These are phyloP conservation scores for Juncus effusus DNA, from an alignment of 176 grass and related monocot species.

Conservation along the genomic window DNA sequence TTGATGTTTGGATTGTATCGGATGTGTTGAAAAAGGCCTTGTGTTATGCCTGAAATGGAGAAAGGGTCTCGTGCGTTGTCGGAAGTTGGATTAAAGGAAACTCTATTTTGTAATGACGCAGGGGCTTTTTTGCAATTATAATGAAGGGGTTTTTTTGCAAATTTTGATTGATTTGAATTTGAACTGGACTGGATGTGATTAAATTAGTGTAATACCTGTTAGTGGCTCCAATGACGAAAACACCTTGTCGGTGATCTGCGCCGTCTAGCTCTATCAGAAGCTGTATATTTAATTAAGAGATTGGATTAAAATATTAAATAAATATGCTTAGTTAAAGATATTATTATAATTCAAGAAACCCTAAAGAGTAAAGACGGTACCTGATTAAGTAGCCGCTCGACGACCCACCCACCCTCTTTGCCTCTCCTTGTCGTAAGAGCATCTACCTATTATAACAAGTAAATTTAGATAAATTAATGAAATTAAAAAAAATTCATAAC, in stretches of 20 bases:
- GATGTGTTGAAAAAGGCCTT: too few relatives aligned
- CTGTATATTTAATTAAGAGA: conserved; percentile 33
- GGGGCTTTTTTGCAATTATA: too few relatives aligned
- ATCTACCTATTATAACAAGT: conserved; percentile 49
- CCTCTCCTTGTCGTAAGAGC: conserved; percentile 88
- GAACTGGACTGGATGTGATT: too few relatives aligned
- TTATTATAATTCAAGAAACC: neutral
- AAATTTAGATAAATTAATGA: conserved; percentile 10
- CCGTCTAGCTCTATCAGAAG: conserved; percentile 89
- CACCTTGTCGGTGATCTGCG: conserved; percentile 62
- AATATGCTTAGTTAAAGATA: neutral
- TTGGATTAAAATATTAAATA: neutral
- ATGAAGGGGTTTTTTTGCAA: too few relatives aligned
- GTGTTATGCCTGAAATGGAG: too few relatives aligned
- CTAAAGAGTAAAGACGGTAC: conserved; percentile 23
- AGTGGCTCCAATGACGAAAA: conserved; percentile 91
- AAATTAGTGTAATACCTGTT: conserved; percentile 48
- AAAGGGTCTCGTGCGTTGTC: too few relatives aligned
- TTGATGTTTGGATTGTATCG: too few relatives aligned
- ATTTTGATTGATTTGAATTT: too few relatives aligned
- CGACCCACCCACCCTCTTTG: conserved; percentile 80
- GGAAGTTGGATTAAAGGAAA: too few relatives aligned
- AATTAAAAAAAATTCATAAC: neutral
- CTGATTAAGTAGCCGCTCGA: conserved; percentile 76
- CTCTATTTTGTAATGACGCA: too few relatives aligned